Percentiles rank a stretch among this genome's conserved stretches.
phyloP scores from a whole-genome alignment of 73 alveolate genomes.

The Paraurostyla sp. region DNA sequence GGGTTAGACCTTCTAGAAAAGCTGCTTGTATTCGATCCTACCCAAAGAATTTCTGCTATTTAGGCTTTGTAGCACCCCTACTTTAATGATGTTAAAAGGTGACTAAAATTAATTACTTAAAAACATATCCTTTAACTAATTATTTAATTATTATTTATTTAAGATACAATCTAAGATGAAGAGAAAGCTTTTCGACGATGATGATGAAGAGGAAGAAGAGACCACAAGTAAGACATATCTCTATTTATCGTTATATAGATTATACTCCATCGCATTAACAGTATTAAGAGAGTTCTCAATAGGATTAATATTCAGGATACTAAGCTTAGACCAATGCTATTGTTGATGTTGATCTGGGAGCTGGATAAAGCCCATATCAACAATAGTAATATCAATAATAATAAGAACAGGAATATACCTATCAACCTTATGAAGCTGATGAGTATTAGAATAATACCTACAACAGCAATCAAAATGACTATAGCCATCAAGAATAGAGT shows the following conservation, averaged over 20 bases:
- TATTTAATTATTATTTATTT: not conserved
- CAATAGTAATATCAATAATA: not conserved
- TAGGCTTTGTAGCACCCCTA: slow-evolving; percentile 80
- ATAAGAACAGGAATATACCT: not conserved
- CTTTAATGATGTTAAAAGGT: slow-evolving; percentile 28
- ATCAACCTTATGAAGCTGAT: not conserved
- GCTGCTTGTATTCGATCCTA: slow-evolving; percentile 75
- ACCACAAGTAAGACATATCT: not conserved
- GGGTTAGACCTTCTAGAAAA: slow-evolving; percentile 55
- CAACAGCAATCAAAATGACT: no score
- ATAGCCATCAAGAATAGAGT: no score
- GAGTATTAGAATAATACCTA: no score
- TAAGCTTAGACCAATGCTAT: not conserved
- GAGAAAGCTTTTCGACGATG: slow-evolving; percentile 18
- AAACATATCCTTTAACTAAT: not conserved
- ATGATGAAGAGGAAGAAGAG: not conserved
- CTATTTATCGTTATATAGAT: not conserved
- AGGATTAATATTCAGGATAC: not conserved
- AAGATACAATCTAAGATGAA: not conserved
- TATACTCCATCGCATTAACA: not conserved
- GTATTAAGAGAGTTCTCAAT: not conserved
- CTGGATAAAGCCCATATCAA: not conserved
- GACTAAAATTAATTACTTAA: not conserved
- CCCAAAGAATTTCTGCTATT: slow-evolving; percentile 80
- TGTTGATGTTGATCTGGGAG: not conserved